These are phyloP conservation scores for Xylaria curta DNA, from an alignment of 495 filamentous ascomycete species.

Conservation along the genomic window DNA sequence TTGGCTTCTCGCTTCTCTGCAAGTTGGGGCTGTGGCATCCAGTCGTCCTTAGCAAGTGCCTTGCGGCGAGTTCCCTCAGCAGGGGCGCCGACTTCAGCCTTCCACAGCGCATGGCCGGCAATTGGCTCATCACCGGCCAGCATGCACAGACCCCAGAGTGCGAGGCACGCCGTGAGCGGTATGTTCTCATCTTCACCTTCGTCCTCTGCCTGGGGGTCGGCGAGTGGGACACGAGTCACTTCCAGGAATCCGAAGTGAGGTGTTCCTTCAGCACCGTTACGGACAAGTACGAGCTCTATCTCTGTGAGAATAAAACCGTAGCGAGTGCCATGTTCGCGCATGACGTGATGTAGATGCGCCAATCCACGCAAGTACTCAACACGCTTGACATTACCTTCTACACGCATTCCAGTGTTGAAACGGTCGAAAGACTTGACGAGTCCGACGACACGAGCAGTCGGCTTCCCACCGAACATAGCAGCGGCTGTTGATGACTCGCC, in stretches of 20 bases:
- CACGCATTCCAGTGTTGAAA: slow-evolving; percentile 94
- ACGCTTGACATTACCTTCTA: slow-evolving; percentile 76
- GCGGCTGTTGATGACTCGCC: slow-evolving; percentile 54
- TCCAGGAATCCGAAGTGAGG: slow-evolving; percentile 89
- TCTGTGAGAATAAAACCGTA: slow-evolving; percentile 96
- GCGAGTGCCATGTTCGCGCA: slow-evolving; percentile 90
- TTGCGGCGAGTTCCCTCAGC: slow-evolving; percentile 77
- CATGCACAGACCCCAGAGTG: slow-evolving; percentile 70
- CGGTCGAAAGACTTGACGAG: slow-evolving; percentile 87
- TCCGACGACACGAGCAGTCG: slow-evolving; percentile 81
- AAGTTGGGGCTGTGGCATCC: slow-evolving; percentile 86
- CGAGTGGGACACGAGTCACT: slow-evolving; percentile 66
- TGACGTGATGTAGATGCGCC: slow-evolving; percentile 81
- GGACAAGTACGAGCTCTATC: slow-evolving; percentile 90
- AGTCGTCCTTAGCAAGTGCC: slow-evolving; percentile 72
- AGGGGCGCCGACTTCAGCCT: slow-evolving; percentile 80
- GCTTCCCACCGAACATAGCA: slow-evolving; percentile 71
- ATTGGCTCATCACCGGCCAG: slow-evolving; percentile 77
- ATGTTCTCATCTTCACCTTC: slow-evolving; percentile 47
- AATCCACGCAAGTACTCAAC: slow-evolving; percentile 87
- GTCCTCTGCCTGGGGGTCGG: slow-evolving; percentile 40
- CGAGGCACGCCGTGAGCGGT: slow-evolving; percentile 62
- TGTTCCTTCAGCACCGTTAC: slow-evolving; percentile 72
- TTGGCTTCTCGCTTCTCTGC: slow-evolving; percentile 86
- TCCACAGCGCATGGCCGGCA: slow-evolving; percentile 70